Conservation (phyloP, 768 basidiomycete genomes). For the Termitomyces sp. region DNA sequence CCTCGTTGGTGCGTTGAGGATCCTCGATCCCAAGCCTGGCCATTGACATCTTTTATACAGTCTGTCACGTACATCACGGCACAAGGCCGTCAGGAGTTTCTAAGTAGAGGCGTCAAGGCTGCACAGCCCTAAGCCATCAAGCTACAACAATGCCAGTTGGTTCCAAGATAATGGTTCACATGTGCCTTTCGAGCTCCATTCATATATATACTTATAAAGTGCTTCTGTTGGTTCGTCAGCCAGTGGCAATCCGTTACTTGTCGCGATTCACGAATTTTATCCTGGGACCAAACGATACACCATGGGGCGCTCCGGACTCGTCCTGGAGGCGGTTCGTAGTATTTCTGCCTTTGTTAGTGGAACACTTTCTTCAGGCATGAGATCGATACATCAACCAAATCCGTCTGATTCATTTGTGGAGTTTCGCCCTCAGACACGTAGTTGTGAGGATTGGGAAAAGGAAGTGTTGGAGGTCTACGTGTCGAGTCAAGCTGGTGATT, state of each 20-base stretch:
- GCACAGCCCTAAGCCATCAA: conserved; percentile 6
- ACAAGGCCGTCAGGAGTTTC: neutral
- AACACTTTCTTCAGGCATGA: neutral
- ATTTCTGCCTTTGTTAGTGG: conserved; percentile 2
- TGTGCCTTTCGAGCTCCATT: neutral
- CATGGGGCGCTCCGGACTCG: conserved; percentile 6
- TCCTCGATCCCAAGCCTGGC: neutral
- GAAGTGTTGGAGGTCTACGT: conserved; percentile 9
- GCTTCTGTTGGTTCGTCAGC: too few species aligned
- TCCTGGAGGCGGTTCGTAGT: neutral
- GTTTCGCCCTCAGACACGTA: conserved; percentile 6
- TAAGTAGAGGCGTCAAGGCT: neutral
- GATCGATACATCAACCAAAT: neutral
- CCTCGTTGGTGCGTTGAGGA: too few species aligned
- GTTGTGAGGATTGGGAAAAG: conserved; percentile 8
- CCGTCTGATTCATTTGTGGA: conserved; percentile 6
- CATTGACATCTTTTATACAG: neutral
- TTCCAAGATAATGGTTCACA: neutral
- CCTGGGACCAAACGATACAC: neutral
- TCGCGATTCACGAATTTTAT: neutral
- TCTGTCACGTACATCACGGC: neutral
- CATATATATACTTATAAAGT: neutral
- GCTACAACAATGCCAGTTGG: neutral
- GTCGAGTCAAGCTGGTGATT: conserved; percentile 1
- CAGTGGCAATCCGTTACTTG: neutral